Conservation (phyloP, 768 basidiomycete species). For the Podaxis sp. region DNA sequence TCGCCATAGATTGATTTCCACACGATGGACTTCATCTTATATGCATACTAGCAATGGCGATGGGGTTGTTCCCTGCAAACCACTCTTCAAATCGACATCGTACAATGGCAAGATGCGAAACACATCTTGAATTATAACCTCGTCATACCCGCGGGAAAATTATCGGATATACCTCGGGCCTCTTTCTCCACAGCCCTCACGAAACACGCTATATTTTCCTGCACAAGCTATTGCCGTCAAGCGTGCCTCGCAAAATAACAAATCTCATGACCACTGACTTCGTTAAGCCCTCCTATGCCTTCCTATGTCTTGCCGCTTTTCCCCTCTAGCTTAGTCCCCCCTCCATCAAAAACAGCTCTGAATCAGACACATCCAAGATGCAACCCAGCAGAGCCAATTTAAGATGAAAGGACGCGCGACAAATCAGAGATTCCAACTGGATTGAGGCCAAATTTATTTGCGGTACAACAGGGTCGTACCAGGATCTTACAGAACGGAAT, state of each 20-base stretch:
- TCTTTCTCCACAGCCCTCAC: background rate
- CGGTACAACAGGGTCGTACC: background rate
- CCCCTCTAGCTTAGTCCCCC: background rate
- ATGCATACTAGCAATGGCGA: background rate
- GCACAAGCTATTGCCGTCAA: background rate
- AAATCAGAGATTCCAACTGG: background rate
- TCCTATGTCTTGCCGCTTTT: background rate
- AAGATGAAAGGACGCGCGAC: background rate
- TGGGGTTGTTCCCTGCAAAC: background rate
- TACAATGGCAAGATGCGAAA: background rate
- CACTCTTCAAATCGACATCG: background rate
- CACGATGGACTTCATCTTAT: too few relatives aligned
- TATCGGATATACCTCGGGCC: background rate
- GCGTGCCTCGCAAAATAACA: background rate
- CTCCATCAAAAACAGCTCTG: background rate
- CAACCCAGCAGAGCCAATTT: too few relatives aligned
- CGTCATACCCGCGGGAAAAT: background rate
- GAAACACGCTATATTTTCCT: background rate
- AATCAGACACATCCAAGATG: background rate
- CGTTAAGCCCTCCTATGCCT: background rate
- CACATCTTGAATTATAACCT: background rate
- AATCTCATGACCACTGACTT: background rate
- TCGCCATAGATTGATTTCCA: background rate
- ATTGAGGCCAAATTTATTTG: background rate
- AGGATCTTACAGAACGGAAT: background rate